These are phyloP conservation scores for Pseudocercospora fuligena DNA, from an alignment of 2,329 filamentous ascomycete genomes.

Conservation along the genomic window DNA sequence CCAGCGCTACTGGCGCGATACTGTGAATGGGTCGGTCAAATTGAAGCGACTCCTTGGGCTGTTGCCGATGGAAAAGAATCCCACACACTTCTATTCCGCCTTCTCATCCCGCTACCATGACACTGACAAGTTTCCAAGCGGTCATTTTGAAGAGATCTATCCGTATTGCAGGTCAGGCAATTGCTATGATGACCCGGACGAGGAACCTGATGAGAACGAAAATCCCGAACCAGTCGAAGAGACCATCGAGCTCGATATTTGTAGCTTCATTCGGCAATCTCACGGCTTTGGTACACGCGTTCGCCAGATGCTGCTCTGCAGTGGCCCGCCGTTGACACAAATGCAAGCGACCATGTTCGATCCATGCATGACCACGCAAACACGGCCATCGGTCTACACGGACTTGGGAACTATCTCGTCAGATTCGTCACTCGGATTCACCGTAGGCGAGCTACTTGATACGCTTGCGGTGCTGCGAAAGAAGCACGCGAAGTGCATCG, in stretches of 20 bases:
- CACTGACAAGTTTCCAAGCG: background rate
- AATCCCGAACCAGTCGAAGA: background rate
- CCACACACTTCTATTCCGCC: background rate
- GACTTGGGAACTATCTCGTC: background rate
- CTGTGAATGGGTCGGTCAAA: constrained; percentile 3
- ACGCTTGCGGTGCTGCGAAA: background rate
- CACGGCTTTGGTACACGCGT: no score
- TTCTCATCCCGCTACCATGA: background rate
- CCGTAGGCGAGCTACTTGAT: background rate
- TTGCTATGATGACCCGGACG: background rate
- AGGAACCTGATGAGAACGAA: background rate
- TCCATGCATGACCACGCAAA: no score
- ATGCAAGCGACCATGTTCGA: background rate
- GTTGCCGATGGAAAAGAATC: background rate
- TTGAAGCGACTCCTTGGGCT: constrained; percentile 8
- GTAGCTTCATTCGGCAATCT: background rate
- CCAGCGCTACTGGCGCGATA: constrained; percentile 13
- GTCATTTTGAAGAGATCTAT: background rate
- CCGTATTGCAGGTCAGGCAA: no score
- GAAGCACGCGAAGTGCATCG: background rate
- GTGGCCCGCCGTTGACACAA: background rate
- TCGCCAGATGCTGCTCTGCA: no score
- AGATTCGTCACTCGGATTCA: background rate
- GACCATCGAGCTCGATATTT: background rate
- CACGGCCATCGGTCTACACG: background rate